Evolutionary conservation across 164 flowering plant genomes (phyloP), one percentile per base, ranked within the genome.

Genomic region (Taxillus chinensis): DNA sequence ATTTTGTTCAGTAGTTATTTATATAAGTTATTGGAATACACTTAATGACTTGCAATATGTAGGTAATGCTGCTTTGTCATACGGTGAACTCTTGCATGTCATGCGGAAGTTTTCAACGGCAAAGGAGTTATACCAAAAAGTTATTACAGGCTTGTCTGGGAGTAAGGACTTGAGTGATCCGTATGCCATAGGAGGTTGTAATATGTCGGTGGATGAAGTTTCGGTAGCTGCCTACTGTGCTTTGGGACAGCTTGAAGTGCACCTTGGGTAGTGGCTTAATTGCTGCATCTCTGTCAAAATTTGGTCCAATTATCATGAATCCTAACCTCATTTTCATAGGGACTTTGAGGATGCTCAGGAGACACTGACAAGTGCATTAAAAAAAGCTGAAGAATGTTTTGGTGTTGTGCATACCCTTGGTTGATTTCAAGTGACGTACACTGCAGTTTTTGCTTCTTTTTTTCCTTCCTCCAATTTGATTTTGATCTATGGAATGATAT

Each of bases 211-310:
- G 7, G 76, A 77, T 50, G 87, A 83, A 67, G 88, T 84, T 70
- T 64, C 75, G 17, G 42, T 89, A 61, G 87, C 84, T 50, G 92
- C 95, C 15, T 82, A 75, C n/a, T 88, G 96, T 77, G 81, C 83
- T 55, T 64, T 88, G 68, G 97, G 98, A 59, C 97, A 93, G 72
- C 87, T 93, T 72, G 90, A 87, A 66, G 78, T 79, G 41, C 97
- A 93, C 69, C 62, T 80, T 56, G 86, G 97, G 98, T 93, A 76
- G 49, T 11, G 12, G 13, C 51, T 48, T 8, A 48, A 48, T 27
- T 27, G 27, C 27, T 27, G 27, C 27, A 27, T 27, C 27, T 27
- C 27, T 27, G 27, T 27, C 27, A 27, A 27, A 27, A 27, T 27
- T 27, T 27, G 27, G 27, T 27, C 27, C 27, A 27, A 27, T 39